Base-by-base conservation (phyloP, 2,329 filamentous ascomycete genomes). In the Sclerotinia minor region DNA sequence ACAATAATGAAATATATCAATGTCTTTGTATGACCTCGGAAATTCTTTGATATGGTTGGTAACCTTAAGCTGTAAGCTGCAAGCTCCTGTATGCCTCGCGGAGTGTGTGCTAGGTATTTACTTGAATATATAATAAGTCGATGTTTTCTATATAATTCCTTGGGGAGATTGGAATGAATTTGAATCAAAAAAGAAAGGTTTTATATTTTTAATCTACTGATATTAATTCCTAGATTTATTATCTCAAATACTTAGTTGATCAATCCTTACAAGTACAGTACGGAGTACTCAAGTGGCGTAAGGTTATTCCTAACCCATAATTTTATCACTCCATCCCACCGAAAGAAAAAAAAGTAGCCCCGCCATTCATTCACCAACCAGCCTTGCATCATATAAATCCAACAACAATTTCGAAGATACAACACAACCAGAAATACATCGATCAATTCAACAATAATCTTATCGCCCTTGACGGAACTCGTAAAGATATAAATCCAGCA, bases 281-380 rank as follows among this genome's bases (percentile, higher is more conserved):
- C 32, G 5, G 32, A 35, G 8, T 38, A 41, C 38, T 41, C 13
- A 41, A 41, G 38, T 61, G 58, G 15, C 26, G 26, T 29, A 21
- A 32, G n/a, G n/a, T n/a, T n/a, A n/a, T 47, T 19, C 29, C 24
- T 45, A n/a, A 11, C 32, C 24, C 38, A 15, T 38, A 15, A 41
- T 13, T 41, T 50, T 50, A 38, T 15, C 63, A 65, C 24, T 65
- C 32, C 41, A 58, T 65, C 49, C 50, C 63, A 32, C 38, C 52
- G 0, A 26, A 45, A 47, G 41, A 32, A 47, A 59, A 47, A 59
- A 64, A 61, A 61, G 38, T 58, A 26, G 63, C 52, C 63, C 63
- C 52, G 54, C 64, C 53, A 49, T 49, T 45, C 45, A 41, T 41
- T 21, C n/a, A 49, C 24, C n/a, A 32, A 65, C 19, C 52, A 63